Base-by-base conservation (phyloP, 2,329 filamentous ascomycete species). In the Dothistroma pini region DNA sequence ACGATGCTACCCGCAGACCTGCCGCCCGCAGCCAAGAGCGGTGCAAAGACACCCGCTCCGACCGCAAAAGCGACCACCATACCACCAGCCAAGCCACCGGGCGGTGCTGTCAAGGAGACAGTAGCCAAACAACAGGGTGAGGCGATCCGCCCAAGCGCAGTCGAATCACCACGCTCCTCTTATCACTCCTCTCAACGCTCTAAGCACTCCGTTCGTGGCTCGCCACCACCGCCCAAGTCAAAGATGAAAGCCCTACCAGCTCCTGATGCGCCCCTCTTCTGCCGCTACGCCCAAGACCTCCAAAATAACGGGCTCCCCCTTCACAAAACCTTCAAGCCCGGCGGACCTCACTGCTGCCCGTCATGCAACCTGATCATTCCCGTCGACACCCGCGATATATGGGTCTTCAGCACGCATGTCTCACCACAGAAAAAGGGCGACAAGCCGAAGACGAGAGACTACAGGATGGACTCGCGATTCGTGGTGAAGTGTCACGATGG, bases 401-500 rank as follows among this genome's bases (percentile, higher is more conserved):
- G 67, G 67, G 62, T 66, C 5, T 56, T 69, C n/a, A 59, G 55
- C 25, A 66, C 61, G 29, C 52, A 56, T 29, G 57, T 55, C 9
- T 58, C 58, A 25, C 57, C 57, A 6, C 56, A 50, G 5, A 54
- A 51, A 0, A 55, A 56, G 25, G 52, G 25, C 31, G 52, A 62
- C n/a, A 55, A 51, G n/a, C 49, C 54, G n/a, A 56, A 50, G 21
- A 55, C 58, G 21, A 48, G 58, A 8, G 65, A 67, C 32, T 68
- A 68, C 41, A 54, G 64, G 4, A 66, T 69, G 59, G 64, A 66
- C 44, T 63, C 66, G 0, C 59, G 67, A 0, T 66, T 68, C 22
- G 64, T 69, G 35, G 61, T 65, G 12, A 69, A 69, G 50, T 65
- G 66, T 52, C 67, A 69, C 25, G 63, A 60, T 19, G 50, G 59